A percentile compares a stretch with the other conserved stretches of the same genome.
phyloP scores from a whole-genome alignment of 768 basidiomycete species.

The Pholiota microspora region DNA sequence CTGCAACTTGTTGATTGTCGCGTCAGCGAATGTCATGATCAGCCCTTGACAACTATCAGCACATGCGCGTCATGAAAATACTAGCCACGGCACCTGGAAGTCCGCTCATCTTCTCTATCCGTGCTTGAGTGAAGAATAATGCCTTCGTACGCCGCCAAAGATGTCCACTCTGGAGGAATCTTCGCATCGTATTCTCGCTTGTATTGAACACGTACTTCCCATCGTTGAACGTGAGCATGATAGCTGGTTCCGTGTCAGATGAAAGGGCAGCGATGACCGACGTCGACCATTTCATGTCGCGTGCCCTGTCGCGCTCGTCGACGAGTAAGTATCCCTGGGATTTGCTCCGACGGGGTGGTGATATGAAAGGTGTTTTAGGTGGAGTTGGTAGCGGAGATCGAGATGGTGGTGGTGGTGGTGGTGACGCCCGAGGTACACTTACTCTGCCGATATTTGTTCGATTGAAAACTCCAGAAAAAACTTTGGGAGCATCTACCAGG shows the following conservation, averaged over 20 bases:
- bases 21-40: conserved; percentile 80
- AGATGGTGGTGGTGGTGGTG: not conserved
- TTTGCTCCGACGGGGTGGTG: no score
- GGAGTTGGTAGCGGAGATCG: not conserved
- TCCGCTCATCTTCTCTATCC: conserved; percentile 64
- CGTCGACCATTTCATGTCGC: conserved; percentile 54
- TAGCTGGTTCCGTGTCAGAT: conserved; percentile 79
- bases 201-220: conserved; percentile 88
- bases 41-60: conserved; percentile 45
- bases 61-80: conserved; percentile 1
- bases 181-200: conserved; percentile 76
- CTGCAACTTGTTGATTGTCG: conserved; percentile 51
- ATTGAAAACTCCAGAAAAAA: not conserved
- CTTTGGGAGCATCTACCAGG: not conserved
- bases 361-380: no score
- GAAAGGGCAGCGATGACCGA: conserved; percentile 56
- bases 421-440: not conserved
- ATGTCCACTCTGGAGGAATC: conserved; percentile 65
- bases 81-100: conserved; percentile 58
- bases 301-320: not conserved
- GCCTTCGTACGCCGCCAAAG: conserved; percentile 67
- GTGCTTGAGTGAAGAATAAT: conserved; percentile 70
- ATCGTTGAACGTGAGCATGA: conserved; percentile 72
- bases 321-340: no score
- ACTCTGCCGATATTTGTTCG: not conserved